Conservation (phyloP, 2,329 filamentous ascomycete genomes). For the Aureobasidium sp. region DNA sequence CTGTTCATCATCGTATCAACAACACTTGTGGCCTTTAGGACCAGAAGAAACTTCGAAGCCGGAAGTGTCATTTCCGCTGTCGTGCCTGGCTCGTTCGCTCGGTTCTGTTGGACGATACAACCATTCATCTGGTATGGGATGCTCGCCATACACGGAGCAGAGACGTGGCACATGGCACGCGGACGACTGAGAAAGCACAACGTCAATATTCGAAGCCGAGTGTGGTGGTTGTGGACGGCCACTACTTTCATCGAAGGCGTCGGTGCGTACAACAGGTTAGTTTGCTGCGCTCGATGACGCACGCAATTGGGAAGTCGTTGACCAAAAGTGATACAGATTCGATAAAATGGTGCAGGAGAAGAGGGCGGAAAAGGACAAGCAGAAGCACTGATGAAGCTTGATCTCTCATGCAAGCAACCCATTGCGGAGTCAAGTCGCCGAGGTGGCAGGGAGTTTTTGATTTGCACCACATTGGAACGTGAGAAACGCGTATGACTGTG, state of each 20-base stretch:
- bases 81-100: slow-evolving; percentile 48
- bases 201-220: slow-evolving; percentile 37
- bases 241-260: slow-evolving; percentile 46
- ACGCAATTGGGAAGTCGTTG: not conserved
- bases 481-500: not conserved
- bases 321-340: slow-evolving; percentile 23
- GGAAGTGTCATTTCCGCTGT: slow-evolving; percentile 33
- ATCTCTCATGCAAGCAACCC: not conserved
- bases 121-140: slow-evolving; percentile 51
- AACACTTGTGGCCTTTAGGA: slow-evolving; percentile 45
- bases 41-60: slow-evolving; percentile 44
- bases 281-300: not conserved
- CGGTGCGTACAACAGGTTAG: slow-evolving; percentile 36
- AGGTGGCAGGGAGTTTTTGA: not conserved
- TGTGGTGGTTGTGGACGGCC: slow-evolving; percentile 48
- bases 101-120: slow-evolving; percentile 50
- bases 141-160: slow-evolving; percentile 54
- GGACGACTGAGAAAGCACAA: slow-evolving; percentile 42
- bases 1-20: slow-evolving; percentile 48
- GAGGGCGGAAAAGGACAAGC: slow-evolving; percentile 29
- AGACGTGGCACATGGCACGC: slow-evolving; percentile 44
- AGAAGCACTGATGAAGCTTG: slow-evolving; percentile 28
- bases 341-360: slow-evolving; percentile 35
- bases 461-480: not conserved
- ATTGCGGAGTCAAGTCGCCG: not conserved